Percentiles rank a stretch among this genome's conserved stretches.
Conservation (phyloP, 331 rosid species). For the Acacia concinna region DNA sequence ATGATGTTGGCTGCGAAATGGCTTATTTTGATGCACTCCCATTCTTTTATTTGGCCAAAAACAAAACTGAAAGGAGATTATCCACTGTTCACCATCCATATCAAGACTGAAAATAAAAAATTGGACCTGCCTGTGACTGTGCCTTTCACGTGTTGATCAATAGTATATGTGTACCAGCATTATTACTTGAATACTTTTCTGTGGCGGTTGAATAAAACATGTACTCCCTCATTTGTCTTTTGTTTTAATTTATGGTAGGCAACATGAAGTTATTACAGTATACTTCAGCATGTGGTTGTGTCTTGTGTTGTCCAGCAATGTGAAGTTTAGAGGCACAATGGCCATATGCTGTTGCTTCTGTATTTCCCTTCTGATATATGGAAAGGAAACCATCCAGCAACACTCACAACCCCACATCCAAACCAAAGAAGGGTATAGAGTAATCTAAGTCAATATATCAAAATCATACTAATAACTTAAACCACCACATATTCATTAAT, state of each 20-base stretch:
- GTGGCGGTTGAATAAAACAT: background rate
- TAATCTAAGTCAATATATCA: background rate
- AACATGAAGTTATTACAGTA: background rate
- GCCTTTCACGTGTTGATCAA: background rate
- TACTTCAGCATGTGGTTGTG: no score
- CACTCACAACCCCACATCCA: background rate
- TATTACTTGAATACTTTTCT: background rate
- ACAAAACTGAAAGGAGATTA: no score
- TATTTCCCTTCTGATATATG: background rate
- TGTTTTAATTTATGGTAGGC: background rate
- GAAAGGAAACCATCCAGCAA: background rate
- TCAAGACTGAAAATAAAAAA: background rate
- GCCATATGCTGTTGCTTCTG: background rate
- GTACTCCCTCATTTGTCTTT: background rate
- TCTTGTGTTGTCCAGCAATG: background rate
- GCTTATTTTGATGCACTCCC: background rate
- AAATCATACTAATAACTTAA: background rate
- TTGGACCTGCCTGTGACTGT: background rate
- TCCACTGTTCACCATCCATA: background rate
- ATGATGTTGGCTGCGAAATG: background rate
- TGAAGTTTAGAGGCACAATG: background rate
- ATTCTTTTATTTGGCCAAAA: background rate
- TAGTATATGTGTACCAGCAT: background rate
- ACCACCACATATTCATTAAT: background rate
- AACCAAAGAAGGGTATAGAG: background rate